Percentiles rank a stretch among this genome's conserved stretches.
These are phyloP conservation scores for Fusarium pininemorale DNA, from an alignment of 2,329 filamentous ascomycete species.

Conservation along the genomic window DNA sequence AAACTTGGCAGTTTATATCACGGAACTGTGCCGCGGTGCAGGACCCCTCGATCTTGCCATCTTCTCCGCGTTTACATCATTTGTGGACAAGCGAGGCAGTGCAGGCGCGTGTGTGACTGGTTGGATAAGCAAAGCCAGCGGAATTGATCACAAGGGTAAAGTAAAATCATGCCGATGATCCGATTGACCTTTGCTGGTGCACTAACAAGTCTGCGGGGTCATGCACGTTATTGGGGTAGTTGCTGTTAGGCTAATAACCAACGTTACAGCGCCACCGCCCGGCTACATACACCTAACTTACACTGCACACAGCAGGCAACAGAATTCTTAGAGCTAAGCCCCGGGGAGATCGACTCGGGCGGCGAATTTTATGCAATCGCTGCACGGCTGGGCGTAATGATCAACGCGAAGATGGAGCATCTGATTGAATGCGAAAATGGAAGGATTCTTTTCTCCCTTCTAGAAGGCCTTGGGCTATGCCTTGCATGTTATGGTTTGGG, in stretches of 20 bases:
- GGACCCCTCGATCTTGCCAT: not conserved
- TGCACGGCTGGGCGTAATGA: not conserved
- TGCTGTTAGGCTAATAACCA: not conserved
- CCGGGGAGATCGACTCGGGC: not conserved
- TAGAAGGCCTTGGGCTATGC: not conserved
- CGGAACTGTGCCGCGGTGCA: not conserved
- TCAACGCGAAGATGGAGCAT: not conserved
- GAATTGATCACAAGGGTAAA: not conserved
- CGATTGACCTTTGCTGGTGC: not conserved
- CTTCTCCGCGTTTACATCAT: not conserved
- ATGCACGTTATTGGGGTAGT: not conserved
- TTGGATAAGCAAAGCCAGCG: not conserved
- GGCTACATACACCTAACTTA: not conserved
- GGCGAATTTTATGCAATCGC: not conserved
- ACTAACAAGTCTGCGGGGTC: not conserved
- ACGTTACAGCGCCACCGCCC: constrained; percentile 3
- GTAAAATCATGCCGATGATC: constrained; percentile 7
- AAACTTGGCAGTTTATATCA: constrained; percentile 11
- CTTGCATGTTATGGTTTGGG: not conserved
- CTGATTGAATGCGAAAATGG: not conserved
- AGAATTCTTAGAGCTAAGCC: not conserved
- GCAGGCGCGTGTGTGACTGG: not conserved
- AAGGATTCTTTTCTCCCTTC: not conserved
- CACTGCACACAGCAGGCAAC: not conserved
- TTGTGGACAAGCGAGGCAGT: constrained; percentile 1